These are phyloP conservation scores for Leccinum fallax DNA, from an alignment of 1,284 basidiomycete genomes.

Conservation along the genomic window DNA sequence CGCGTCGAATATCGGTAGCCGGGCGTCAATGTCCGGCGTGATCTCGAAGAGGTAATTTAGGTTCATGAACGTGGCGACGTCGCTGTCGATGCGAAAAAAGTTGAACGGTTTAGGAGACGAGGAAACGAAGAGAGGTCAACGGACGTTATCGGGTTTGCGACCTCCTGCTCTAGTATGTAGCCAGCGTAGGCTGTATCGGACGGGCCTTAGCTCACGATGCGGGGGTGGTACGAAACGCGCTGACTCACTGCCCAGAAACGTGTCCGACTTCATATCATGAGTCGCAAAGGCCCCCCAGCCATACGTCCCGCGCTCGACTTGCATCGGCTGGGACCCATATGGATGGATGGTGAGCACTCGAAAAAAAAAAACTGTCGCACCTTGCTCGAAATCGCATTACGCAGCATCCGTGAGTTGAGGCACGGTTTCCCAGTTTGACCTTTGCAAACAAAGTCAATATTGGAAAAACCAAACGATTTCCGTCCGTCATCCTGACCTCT, in stretches of 20 bases:
- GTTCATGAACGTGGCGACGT: slow-evolving; percentile 35
- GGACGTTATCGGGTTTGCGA: slow-evolving; percentile 31
- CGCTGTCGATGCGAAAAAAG: slow-evolving; percentile 10
- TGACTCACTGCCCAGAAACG: slow-evolving; percentile 52
- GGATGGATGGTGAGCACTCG: neutral
- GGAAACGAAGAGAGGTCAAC: neutral
- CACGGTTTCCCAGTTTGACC: slow-evolving; percentile 22
- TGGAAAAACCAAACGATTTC: neutral
- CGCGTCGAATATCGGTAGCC: slow-evolving; percentile 44
- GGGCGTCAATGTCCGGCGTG: slow-evolving; percentile 15
- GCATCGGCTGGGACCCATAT: slow-evolving; percentile 29
- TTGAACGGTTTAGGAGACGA: neutral
- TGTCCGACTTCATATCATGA: slow-evolving; percentile 40
- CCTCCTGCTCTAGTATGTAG: slow-evolving; percentile 48
- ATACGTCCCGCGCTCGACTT: slow-evolving; percentile 43
- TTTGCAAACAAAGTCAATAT: slow-evolving; percentile 1
- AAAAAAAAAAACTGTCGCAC: neutral
- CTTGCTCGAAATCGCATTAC: neutral
- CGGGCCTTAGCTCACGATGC: neutral
- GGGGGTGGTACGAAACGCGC: neutral
- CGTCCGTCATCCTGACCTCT: slow-evolving; percentile 26
- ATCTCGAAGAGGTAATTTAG: slow-evolving; percentile 54
- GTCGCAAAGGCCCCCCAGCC: slow-evolving; percentile 57
- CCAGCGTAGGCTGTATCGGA: slow-evolving; percentile 59
- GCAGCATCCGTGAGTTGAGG: slow-evolving; percentile 30